Evolutionary conservation across 2,329 filamentous ascomycete genomes (phyloP).

Genomic region (Talaromyces sp.): DNA sequence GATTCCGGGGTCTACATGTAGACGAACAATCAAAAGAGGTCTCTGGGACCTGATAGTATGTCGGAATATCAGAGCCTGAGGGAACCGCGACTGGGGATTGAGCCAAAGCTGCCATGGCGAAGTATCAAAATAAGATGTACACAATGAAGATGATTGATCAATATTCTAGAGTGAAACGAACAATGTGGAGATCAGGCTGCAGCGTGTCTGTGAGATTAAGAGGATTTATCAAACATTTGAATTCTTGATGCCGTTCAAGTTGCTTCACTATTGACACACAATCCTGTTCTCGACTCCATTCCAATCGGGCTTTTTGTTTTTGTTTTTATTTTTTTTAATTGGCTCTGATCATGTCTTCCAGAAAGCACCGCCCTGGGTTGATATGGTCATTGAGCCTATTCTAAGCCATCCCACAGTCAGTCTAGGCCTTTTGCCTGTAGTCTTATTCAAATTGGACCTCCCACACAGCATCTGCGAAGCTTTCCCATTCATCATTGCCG

Average conservation of each 20-base stretch:
- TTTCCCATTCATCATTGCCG: background rate
- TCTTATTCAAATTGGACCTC: background rate
- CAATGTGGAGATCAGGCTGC: background rate
- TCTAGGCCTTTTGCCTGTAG: too few species aligned
- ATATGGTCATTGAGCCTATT: too few species aligned
- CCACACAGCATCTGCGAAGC: background rate
- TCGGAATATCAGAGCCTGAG: background rate
- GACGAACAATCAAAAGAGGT: conserved; percentile 6
- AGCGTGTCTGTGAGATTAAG: background rate
- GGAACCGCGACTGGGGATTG: background rate
- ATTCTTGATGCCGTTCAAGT: background rate
- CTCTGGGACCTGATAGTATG: conserved; percentile 5
- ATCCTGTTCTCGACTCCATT: background rate
- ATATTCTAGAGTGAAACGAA: background rate
- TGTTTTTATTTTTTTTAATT: background rate
- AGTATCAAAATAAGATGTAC: background rate
- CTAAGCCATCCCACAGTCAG: too few species aligned
- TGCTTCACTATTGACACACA: background rate
- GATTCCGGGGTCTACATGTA: background rate
- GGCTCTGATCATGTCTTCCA: background rate
- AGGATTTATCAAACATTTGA: background rate
- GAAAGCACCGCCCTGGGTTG: background rate
- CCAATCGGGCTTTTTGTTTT: conserved; percentile 4
- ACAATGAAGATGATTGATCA: background rate
- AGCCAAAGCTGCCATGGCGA: background rate